Base-by-base conservation (phyloP, 257 asterid genomes). In the Coffea eugenioides region DNA sequence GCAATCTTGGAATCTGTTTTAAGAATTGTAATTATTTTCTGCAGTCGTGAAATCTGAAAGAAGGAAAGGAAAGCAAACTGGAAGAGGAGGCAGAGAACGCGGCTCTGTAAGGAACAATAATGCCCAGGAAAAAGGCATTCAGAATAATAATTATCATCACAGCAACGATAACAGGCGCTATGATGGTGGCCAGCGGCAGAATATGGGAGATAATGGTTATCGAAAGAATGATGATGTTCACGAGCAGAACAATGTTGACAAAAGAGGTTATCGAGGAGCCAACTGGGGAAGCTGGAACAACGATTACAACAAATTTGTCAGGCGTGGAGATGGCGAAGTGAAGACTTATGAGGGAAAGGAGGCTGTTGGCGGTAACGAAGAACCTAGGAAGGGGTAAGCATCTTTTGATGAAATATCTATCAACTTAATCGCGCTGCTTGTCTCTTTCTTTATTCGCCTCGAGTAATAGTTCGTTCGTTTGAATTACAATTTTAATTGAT, bases 141-240 rank as follows among this genome's bases (percentile, higher is more conserved):
- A 49, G 77, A 34, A 73, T 31, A 73, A 13, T 20, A 21, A 15
- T 41, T 34, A 78, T 41, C 75, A 61, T 39, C 77, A 16, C 3
- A 54, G 76, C 11, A 21, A 69, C 36, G 81, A 31, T 36, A 27
- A 25, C 18, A 41, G 62, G 41, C 51, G 43, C 46, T 25, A 43
- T 15, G 56, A 69, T 54, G 69, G 68, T 72, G 20, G 48, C 12
- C 62, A 10, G 45, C 79, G 41, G 43, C 70, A 79, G 76, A 54
- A 48, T 54, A 45, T 25, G 18, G 54, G 27, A 36, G 45, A 20
- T 12, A 21, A 34, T 73, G 69, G 79, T 13, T 21, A 45, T 34
- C 45, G 62, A n/a, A 74, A 70, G 71, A 59, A 66, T 59, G 56
- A 45, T 57, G 15, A 45, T 57, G 15, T 16, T 78, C 12, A 11